Conservation (phyloP, 495 filamentous ascomycete genomes). For the Sporormia fimetaria region DNA sequence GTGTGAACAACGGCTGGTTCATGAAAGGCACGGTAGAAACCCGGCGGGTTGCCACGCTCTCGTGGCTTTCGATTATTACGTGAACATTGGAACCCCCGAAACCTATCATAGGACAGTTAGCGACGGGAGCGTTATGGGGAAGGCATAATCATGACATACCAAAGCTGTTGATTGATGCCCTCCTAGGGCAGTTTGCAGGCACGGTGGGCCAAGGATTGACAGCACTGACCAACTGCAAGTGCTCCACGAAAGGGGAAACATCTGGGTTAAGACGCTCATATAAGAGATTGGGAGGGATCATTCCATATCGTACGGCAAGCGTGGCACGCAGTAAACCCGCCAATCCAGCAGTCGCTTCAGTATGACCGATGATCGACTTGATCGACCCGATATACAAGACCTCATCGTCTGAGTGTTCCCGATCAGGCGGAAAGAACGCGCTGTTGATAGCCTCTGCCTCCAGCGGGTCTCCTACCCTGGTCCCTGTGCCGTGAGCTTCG, state of each 20-base stretch:
- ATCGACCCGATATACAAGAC: conserved; percentile 30
- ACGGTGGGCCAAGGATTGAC: conserved; percentile 14
- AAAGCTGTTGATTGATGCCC: conserved; percentile 8
- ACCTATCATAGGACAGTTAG: neutral
- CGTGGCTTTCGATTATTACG: conserved; percentile 4
- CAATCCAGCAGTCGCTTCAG: conserved; percentile 40
- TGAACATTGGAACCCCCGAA: conserved; percentile 2
- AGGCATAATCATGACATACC: neutral
- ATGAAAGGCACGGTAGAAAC: neutral
- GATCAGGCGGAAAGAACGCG: conserved; percentile 2
- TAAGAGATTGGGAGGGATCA: conserved; percentile 5
- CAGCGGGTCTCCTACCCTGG: conserved; percentile 7
- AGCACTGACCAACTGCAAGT: neutral
- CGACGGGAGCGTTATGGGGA: neutral
- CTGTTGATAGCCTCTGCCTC: conserved; percentile 7
- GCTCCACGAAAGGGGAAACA: neutral
- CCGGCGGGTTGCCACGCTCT: too few species aligned
- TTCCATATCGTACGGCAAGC: neutral
- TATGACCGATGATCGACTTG: conserved; percentile 44
- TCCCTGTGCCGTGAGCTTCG: conserved; percentile 20
- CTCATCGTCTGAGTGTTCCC: neutral
- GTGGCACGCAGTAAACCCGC: conserved; percentile 38
- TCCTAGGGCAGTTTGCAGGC: neutral
- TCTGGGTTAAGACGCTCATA: conserved; percentile 3
- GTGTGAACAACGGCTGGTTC: conserved; percentile 1